Evolutionary conservation across 495 filamentous ascomycete species (phyloP), one percentile per base, ranked within the genome.

Genomic region (Penicillium roqueforti): DNA sequence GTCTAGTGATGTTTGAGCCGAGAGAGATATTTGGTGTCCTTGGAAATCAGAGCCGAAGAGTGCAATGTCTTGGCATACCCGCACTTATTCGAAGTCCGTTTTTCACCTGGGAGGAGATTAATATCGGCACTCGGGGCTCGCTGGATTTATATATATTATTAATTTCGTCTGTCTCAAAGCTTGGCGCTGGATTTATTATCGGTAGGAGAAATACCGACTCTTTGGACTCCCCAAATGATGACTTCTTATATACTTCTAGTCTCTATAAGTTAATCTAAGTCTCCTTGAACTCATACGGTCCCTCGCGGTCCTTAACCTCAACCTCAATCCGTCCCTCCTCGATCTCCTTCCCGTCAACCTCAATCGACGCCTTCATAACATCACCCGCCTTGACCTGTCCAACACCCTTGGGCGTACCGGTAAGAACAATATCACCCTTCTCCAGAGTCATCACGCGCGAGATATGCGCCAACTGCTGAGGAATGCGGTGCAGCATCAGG

Each of bases 401-500:
- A 28, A 97, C 95, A 9, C 93, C 93, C 80, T 97, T 97, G 37
- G 93, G 93, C 43, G 93, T 98, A 37, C 93, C 93, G 25, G 93
- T 97, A 58, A 98, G 72, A 34, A 98, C 82, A 66, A 97, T 80
- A 74, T 98, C 93, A 38, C 92, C 93, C 66, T 87, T 78, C 74
- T 95, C 87, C 57, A 98, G 76, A 4, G 89, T 91, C 87, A 96
- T 95, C n/a, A 97, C 89, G 59, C 83, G 83, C 42, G 88, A 90
- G 62, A 97, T 95, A 74, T 97, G 90, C 56, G 85, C 87, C 67
- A 98, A 70, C 47, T 92, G 80, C 55, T 86, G 69, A n/a, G 92
- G 91, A 57, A 98, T 91, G 20, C 77, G 75, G 77, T 95, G 95
- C 25, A 98, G 81, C 91, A 98, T 97, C 61, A 97, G 72, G 57